Base-by-base conservation (phyloP, 331 rosid species). In the Phaseolus coccineus region DNA sequence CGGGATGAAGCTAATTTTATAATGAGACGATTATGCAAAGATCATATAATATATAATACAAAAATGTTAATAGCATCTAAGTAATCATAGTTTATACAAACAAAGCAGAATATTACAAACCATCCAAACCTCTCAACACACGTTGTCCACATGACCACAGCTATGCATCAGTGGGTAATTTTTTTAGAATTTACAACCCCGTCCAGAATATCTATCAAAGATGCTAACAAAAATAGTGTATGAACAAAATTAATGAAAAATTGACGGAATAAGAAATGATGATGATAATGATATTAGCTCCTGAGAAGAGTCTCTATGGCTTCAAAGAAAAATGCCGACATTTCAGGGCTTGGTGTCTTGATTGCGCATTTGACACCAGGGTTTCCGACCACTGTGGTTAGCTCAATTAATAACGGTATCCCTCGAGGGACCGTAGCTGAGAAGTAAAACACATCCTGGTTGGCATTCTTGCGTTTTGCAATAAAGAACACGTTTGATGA, bases 401-500 rank as follows among this genome's bases (percentile, higher is more conserved):
- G 93, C 81, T 96, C 99, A 46, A 91, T 76, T 80, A 96, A 76
- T 83, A 96, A 87, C 0, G 99, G 97, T 53, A 85, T 73, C 77
- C 97, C 99, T 84, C 89, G 83, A 16, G 99, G 97, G 80, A 93
- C 73, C 80, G 89, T 93, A 39, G 91, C 85, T 22, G 99, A 96
- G 92, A 96, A 91, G 88, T 96, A 96, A 83, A 96, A 93, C 79
- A 96, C 99, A 44, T 96, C 99, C 83, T 96, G 98, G 88, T 93
- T 93, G 10, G 93, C 94, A 40, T 96, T 88, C 85, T 89, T 96
- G 84, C 99, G 97, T 77, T 91, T 91, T 0, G 98, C 99, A 76
- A 96, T 93, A 42, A 93, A 96, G 92, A 96, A 96, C 94, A 96
- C 84, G 80, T 90, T 90, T 70, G 98, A 87, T 40, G 92, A 87